Evolutionary conservation across 768 basidiomycete genomes (phyloP).

Genomic region (Collybia mongolica): DNA sequence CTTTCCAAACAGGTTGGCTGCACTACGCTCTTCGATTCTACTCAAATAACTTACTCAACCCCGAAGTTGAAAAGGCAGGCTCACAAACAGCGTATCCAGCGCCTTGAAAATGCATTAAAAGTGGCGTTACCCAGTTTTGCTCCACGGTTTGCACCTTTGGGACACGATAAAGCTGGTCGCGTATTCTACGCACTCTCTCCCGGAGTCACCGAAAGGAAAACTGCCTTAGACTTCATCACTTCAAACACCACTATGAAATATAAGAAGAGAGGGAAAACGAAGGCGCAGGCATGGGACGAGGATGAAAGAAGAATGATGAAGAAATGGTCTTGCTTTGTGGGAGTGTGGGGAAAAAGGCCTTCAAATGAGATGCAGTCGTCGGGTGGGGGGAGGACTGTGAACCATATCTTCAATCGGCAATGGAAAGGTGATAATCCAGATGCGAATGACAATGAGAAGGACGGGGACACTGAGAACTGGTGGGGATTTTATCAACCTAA

Average conservation of each 20-base stretch:
- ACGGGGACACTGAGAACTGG: slow-evolving; percentile 55
- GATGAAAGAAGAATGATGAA: slow-evolving; percentile 53
- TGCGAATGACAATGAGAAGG: slow-evolving; percentile 27
- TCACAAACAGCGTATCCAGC: slow-evolving; percentile 48
- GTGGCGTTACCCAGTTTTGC: slow-evolving; percentile 43
- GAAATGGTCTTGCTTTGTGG: slow-evolving; percentile 79
- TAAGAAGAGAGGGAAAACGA: slow-evolving; percentile 39
- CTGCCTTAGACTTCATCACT: slow-evolving; percentile 39
- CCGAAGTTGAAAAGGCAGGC: slow-evolving; percentile 39
- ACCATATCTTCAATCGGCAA: slow-evolving; percentile 16
- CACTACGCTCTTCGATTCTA: not conserved
- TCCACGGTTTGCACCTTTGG: slow-evolving; percentile 60
- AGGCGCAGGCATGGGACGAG: slow-evolving; percentile 33
- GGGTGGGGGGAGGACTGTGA: slow-evolving; percentile 4
- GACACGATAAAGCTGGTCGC: slow-evolving; percentile 67
- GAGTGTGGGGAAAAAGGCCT: slow-evolving; percentile 66
- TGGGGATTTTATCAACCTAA: slow-evolving; percentile 71
- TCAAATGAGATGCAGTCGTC: slow-evolving; percentile 6
- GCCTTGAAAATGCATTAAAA: slow-evolving; percentile 57
- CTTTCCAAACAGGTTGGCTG: slow-evolving; percentile 7
- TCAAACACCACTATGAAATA: slow-evolving; percentile 17
- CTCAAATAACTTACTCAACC: not conserved
- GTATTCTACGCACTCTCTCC: slow-evolving; percentile 68
- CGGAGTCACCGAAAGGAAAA: slow-evolving; percentile 54
- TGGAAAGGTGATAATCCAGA: slow-evolving; percentile 18